phyloP scores from a whole-genome alignment of 129 eudicot genomes.

The Erigeron canadensis region DNA sequence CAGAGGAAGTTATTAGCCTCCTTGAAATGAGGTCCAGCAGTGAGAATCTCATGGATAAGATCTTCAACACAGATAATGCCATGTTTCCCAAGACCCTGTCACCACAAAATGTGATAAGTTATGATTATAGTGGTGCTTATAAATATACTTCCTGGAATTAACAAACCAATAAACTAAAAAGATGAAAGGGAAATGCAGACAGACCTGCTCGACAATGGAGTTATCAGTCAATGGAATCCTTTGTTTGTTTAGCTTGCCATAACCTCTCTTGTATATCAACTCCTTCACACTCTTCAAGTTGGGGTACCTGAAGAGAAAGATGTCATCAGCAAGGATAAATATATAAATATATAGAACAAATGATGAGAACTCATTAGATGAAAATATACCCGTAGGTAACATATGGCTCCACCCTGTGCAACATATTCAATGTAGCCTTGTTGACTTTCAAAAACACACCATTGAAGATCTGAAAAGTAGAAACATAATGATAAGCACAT shows the following conservation, averaged over 20 bases:
- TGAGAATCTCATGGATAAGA: conserved; percentile 70
- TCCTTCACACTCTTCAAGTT: conserved; percentile 77
- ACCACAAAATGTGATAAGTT: not conserved
- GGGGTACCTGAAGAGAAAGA: conserved; percentile 52
- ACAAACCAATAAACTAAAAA: not conserved
- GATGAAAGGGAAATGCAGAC: not conserved
- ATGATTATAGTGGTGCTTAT: not conserved
- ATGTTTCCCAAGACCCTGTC: conserved; percentile 66
- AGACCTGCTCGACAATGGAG: conserved; percentile 66
- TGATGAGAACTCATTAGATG: not conserved
- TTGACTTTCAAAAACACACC: conserved; percentile 82
- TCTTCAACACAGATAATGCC: conserved; percentile 77
- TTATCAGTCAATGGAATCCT: conserved; percentile 79
- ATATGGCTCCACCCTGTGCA: conserved; percentile 91
- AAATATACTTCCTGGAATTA: not conserved
- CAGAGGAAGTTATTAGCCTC: conserved; percentile 88
- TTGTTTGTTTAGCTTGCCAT: conserved; percentile 79
- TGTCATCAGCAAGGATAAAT: not conserved
- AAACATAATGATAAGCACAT: not conserved
- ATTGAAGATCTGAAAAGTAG: conserved; percentile 55
- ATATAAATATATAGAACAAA: not conserved
- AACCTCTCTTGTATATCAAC: conserved; percentile 83
- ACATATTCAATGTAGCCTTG: conserved; percentile 87
- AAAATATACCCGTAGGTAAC: conserved; percentile 73
- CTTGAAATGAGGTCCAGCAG: conserved; percentile 87